phyloP scores from a whole-genome alignment of 495 filamentous ascomycete species.

The Venustampulla echinocandica region DNA sequence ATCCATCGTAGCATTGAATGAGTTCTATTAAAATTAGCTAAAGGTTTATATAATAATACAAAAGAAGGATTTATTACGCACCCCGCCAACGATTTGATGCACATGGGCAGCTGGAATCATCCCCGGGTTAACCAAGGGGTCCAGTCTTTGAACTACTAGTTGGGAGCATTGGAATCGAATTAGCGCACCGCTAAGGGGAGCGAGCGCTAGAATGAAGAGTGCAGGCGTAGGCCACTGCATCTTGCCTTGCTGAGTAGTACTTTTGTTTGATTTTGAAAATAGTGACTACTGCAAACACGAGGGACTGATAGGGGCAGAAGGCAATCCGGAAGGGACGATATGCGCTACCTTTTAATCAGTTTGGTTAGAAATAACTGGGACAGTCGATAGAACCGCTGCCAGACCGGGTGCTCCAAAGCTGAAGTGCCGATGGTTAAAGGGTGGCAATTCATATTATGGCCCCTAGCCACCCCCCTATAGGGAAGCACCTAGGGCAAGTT shows the following conservation, averaged over 20 bases:
- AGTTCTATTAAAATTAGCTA: slow-evolving; percentile 41
- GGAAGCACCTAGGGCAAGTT: no score
- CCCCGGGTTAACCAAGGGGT: slow-evolving; percentile 29
- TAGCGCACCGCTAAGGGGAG: slow-evolving; percentile 25
- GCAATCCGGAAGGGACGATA: no score
- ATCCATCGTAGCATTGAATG: no score
- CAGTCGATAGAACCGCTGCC: no score
- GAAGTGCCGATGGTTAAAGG: no score
- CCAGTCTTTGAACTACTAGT: slow-evolving; percentile 26
- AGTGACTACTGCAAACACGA: no score
- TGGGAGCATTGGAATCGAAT: slow-evolving; percentile 31
- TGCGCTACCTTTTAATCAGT: no score
- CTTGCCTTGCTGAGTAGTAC: slow-evolving; percentile 8
- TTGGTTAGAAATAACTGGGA: no score
- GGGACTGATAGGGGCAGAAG: no score
- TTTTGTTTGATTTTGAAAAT: neutral
- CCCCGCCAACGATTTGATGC: slow-evolving; percentile 29
- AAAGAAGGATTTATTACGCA: slow-evolving; percentile 10
- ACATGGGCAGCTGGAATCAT: slow-evolving; percentile 26
- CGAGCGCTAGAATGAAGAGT: slow-evolving; percentile 25
- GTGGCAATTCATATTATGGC: no score
- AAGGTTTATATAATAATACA: slow-evolving; percentile 18
- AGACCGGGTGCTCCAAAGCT: no score
- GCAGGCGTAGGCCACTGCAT: slow-evolving; percentile 23
- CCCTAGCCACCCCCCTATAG: no score